Conservation (phyloP, 768 basidiomycete species). For the Lanmaoa pseudosensibilis region DNA sequence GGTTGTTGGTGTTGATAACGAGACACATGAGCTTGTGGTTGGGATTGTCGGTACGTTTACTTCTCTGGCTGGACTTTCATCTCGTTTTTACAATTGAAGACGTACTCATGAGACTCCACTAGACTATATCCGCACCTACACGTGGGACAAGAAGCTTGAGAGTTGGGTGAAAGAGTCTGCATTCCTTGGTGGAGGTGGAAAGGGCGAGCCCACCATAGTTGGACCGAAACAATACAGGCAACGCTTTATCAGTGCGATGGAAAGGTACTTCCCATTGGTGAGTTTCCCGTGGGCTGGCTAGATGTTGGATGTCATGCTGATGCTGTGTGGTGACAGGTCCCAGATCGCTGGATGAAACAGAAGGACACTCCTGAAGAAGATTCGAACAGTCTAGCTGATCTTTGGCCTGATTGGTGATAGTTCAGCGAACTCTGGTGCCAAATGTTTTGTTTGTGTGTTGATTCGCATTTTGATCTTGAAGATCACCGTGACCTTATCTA, state of each 20-base stretch:
- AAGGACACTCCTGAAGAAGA: constrained; percentile 79
- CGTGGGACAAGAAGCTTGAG: constrained; percentile 98
- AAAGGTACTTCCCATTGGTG: constrained; percentile 85
- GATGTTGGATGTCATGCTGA: background rate
- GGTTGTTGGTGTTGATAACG: constrained; percentile 91
- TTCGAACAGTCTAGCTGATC: constrained; percentile 49
- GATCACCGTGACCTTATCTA: background rate
- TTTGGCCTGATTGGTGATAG: constrained; percentile 64
- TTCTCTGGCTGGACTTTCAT: background rate
- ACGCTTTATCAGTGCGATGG: constrained; percentile 84
- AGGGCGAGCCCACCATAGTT: constrained; percentile 94
- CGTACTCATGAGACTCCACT: constrained; percentile 4
- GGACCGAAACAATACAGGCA: constrained; percentile 94
- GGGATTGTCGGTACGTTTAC: constrained; percentile 87
- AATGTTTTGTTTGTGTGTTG: background rate
- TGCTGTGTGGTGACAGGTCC: constrained; percentile 49
- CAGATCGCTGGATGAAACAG: constrained; percentile 91
- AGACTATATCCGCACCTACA: constrained; percentile 96
- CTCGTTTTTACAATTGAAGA: background rate
- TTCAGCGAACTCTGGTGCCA: background rate
- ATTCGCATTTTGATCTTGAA: constrained; percentile 4
- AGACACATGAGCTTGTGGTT: constrained; percentile 86
- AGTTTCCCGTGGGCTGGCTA: constrained; percentile 22
- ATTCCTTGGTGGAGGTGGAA: constrained; percentile 78
- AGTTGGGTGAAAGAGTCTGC: constrained; percentile 97